These are phyloP conservation scores for Arachnopeziza araneosa DNA, from an alignment of 2,329 filamentous ascomycete genomes.

Conservation along the genomic window DNA sequence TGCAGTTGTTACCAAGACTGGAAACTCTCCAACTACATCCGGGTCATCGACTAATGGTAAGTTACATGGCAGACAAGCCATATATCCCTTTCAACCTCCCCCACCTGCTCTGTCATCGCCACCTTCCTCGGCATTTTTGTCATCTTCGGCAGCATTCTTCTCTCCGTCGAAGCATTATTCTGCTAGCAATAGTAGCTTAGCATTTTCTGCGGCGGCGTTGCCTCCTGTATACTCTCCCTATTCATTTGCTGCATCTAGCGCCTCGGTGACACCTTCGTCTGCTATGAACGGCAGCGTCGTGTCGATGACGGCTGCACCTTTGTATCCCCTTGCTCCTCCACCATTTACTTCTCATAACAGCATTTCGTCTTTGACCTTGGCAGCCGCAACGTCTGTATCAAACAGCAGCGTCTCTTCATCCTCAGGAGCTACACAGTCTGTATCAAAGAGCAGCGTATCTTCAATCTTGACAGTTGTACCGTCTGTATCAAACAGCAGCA, in stretches of 20 bases:
- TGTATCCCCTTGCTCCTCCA: background rate
- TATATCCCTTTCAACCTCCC: conserved; percentile 15
- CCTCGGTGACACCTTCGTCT: background rate
- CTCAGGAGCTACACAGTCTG: background rate
- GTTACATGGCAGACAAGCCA: conserved; percentile 12
- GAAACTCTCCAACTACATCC: conserved; percentile 4
- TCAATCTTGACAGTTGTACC: too few relatives aligned
- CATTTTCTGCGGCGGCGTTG: background rate
- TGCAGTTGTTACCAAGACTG: background rate
- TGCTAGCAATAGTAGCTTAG: background rate
- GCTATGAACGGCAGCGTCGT: background rate
- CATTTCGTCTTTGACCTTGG: background rate
- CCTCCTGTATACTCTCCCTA: background rate
- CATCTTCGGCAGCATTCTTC: conserved; percentile 9
- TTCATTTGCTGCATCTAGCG: background rate
- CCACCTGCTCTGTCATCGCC: conserved; percentile 2
- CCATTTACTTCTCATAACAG: background rate
- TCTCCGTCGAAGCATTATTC: background rate
- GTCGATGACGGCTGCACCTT: background rate
- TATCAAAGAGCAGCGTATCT: too few relatives aligned
- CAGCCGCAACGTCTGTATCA: background rate
- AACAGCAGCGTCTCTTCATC: background rate
- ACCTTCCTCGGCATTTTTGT: conserved; percentile 3
- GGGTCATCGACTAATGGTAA: conserved; percentile 15
- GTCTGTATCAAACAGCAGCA: background rate